These are phyloP conservation scores for Cyberlindnera maritima DNA, from an alignment of 805 yeast genomes.

Conservation along the genomic window DNA sequence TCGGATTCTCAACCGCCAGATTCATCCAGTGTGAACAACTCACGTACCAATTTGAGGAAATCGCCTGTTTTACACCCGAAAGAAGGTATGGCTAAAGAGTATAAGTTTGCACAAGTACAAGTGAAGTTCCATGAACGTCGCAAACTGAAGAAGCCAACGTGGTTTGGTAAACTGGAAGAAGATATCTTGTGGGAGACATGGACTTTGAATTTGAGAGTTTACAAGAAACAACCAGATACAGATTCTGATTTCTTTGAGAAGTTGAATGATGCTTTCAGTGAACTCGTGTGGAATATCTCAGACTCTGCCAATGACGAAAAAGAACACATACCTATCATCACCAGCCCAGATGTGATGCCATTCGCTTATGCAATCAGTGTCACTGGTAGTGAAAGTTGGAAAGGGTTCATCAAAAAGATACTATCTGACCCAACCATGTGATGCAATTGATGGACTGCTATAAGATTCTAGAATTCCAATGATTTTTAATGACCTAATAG, in stretches of 20 bases:
- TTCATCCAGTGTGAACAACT: slow-evolving; percentile 8
- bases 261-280: slow-evolving; percentile 11
- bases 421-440: slow-evolving; percentile 25
- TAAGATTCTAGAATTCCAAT: too few species aligned
- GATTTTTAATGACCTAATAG: neutral
- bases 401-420: slow-evolving; percentile 41
- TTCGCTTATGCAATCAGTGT: slow-evolving; percentile 50
- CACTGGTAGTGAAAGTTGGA: slow-evolving; percentile 29
- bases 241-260: slow-evolving; percentile 1
- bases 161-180: slow-evolving; percentile 48
- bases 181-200: slow-evolving; percentile 70
- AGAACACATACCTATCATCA: slow-evolving; percentile 72
- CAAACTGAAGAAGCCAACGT: slow-evolving; percentile 45
- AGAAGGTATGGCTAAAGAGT: slow-evolving; percentile 18
- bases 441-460: neutral
- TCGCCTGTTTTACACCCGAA: slow-evolving; percentile 16
- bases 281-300: slow-evolving; percentile 30
- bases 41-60: slow-evolving; percentile 11
- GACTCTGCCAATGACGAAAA: slow-evolving; percentile 53
- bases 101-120: slow-evolving; percentile 33
- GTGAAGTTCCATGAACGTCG: slow-evolving; percentile 40
- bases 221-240: slow-evolving; percentile 32
- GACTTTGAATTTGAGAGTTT: slow-evolving; percentile 52
- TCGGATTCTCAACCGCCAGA: neutral
- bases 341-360: slow-evolving; percentile 62